Evolutionary conservation across 2,329 filamentous ascomycete genomes (phyloP).

Genomic region (Exophiala mesophila): DNA sequence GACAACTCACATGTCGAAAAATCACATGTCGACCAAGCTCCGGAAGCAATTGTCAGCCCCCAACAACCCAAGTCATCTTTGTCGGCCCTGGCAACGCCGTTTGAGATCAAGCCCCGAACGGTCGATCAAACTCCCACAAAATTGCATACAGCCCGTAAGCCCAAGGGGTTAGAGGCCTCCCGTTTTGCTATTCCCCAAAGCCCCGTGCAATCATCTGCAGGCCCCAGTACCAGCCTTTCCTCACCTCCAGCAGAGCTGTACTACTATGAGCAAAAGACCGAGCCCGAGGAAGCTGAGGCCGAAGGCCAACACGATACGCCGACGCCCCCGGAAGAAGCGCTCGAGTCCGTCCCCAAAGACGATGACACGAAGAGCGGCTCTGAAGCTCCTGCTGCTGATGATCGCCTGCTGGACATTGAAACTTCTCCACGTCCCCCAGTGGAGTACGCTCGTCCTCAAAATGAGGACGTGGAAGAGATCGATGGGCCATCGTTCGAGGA

Average conservation of each 20-base stretch:
- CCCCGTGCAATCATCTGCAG: constrained; percentile 5
- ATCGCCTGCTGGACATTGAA: neutral
- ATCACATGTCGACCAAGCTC: constrained; percentile 19
- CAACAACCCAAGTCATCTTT: constrained; percentile 53
- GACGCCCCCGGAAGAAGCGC: neutral
- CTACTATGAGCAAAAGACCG: constrained; percentile 13
- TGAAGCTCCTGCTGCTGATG: neutral
- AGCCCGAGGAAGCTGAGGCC: constrained; percentile 9
- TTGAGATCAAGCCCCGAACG: constrained; percentile 47
- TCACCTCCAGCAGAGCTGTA: constrained; percentile 15
- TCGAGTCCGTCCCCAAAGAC: neutral
- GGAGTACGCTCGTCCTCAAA: constrained; percentile 3
- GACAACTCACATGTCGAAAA: constrained; percentile 1
- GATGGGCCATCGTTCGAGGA: constrained; percentile 49
- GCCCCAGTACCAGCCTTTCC: constrained; percentile 28
- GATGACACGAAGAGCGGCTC: constrained; percentile 6
- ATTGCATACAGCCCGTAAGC: constrained; percentile 6
- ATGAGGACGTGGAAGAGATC: constrained; percentile 10
- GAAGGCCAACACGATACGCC: neutral
- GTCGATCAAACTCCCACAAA: constrained; percentile 29
- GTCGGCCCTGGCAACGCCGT: constrained; percentile 67
- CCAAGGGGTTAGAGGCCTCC: constrained; percentile 18
- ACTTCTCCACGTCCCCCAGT: constrained; percentile 1
- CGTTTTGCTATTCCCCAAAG: constrained; percentile 14
- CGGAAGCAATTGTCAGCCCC: neutral